A percentile compares a stretch with the other conserved stretches of the same genome.
phyloP scores from a whole-genome alignment of 2,329 filamentous ascomycete genomes.

The Penicillium psychrosexuale region DNA sequence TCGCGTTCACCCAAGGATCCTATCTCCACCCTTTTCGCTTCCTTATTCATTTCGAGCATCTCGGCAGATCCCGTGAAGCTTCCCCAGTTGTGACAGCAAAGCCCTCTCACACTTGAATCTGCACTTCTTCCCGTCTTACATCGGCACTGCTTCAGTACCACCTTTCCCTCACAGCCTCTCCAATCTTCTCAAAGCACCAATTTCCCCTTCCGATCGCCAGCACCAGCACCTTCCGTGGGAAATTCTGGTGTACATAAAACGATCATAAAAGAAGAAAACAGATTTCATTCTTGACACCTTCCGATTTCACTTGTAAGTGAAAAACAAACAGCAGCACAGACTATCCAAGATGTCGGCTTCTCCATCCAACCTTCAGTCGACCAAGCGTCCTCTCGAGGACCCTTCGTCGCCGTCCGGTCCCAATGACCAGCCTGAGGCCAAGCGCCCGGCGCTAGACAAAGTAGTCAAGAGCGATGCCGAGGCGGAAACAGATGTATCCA shows the following conservation, averaged over 20 bases:
- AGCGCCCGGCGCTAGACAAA: conserved; percentile 94
- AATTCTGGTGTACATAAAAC: conserved; percentile 79
- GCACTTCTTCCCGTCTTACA: conserved; percentile 23
- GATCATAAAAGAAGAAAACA: conserved; percentile 54
- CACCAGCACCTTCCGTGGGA: conserved; percentile 94
- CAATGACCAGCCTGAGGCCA: conserved; percentile 92
- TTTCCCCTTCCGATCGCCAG: conserved; percentile 44
- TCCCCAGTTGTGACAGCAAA: conserved; percentile 16
- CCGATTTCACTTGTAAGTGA: conserved; percentile 49
- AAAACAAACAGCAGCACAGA: conserved; percentile 29
- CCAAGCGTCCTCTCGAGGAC: conserved; percentile 93
- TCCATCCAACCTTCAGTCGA: conserved; percentile 48
- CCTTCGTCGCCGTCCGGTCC: conserved; percentile 89
- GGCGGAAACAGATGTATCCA: conserved; percentile 32
- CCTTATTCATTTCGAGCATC: conserved; percentile 9
- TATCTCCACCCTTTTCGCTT: conserved; percentile 12
- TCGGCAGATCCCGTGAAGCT: conserved; percentile 19
- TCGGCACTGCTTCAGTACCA: conserved; percentile 37
- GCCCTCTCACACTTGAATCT: conserved; percentile 23
- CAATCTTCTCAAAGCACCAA: conserved; percentile 37
- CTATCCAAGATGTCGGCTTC: conserved; percentile 68
- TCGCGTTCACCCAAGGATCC: conserved; percentile 19
- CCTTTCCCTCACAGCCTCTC: conserved; percentile 30
- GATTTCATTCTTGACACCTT: conserved; percentile 43
- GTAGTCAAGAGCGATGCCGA: conserved; percentile 63